A percentile compares a stretch with the other conserved stretches of the same genome.
Conservation (phyloP, 73 alveolate species). For the Halteria grandinella region DNA sequence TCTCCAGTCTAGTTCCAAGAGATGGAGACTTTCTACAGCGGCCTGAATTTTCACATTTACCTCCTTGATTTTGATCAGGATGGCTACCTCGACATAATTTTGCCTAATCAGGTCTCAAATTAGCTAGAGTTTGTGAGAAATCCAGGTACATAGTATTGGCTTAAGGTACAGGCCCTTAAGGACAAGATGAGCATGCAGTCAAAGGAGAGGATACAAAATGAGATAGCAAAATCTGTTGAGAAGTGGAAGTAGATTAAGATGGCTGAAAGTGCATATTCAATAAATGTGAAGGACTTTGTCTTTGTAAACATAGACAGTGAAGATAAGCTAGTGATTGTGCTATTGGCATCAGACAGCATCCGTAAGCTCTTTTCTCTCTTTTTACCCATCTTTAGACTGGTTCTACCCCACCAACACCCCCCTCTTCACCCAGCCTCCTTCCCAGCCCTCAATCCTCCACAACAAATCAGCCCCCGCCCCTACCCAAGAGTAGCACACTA, state of each 20-base stretch:
- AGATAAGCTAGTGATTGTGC: slow-evolving; percentile 29
- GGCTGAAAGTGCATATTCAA: not conserved
- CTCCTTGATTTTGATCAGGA: slow-evolving; percentile 39
- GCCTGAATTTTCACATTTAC: slow-evolving; percentile 32
- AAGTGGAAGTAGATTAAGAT: slow-evolving; percentile 11
- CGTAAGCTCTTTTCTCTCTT: too few species aligned
- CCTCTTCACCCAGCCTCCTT: too few species aligned
- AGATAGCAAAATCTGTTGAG: not conserved
- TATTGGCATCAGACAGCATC: not conserved
- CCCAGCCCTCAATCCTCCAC: too few species aligned
- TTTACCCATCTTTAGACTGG: too few species aligned
- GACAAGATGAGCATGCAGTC: not conserved
- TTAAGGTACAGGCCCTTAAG: not conserved
- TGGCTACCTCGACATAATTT: slow-evolving; percentile 29
- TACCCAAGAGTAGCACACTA: too few species aligned
- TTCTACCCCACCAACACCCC: too few species aligned
- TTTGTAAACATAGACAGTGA: slow-evolving; percentile 25
- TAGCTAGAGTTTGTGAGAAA: slow-evolving; percentile 2
- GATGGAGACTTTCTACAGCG: not conserved
- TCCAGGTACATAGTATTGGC: slow-evolving; percentile 46
- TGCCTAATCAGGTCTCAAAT: slow-evolving; percentile 1
- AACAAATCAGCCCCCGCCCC: too few species aligned
- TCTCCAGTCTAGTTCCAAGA: not conserved
- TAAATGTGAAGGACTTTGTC: slow-evolving; percentile 5
- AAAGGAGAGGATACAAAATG: not conserved